phyloP scores from a whole-genome alignment of 78 protist species.

The Tieghemostelium lacteum region DNA sequence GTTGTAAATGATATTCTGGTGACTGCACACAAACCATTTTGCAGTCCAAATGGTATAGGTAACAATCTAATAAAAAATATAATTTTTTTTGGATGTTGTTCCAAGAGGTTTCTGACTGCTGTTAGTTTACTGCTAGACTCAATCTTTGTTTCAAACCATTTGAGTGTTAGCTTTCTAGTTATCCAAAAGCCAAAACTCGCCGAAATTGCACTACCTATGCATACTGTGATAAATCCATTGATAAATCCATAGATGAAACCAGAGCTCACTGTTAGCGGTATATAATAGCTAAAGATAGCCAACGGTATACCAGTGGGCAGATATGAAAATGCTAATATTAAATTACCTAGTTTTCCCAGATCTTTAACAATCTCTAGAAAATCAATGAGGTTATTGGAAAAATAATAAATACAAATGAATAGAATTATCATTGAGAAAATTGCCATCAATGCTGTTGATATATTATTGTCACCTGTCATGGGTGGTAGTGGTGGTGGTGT shows the following conservation, averaged over 20 bases:
- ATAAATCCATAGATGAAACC: conserved; percentile 69
- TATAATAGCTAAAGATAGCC: conserved; percentile 63
- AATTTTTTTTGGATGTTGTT: conserved; percentile 58
- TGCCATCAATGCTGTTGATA: conserved; percentile 11
- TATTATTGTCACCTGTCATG: neutral
- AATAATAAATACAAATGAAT: conserved; percentile 60
- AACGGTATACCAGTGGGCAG: conserved; percentile 73
- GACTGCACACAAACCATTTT: too few species aligned
- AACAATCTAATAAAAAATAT: conserved; percentile 42
- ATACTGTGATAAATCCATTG: conserved; percentile 22
- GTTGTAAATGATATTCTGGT: conserved; percentile 70
- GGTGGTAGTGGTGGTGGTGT: neutral
- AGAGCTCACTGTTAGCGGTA: conserved; percentile 42
- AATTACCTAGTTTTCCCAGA: conserved; percentile 38
- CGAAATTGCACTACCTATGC: conserved; percentile 52
- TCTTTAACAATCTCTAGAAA: conserved; percentile 66
- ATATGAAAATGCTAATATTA: conserved; percentile 42
- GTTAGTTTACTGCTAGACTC: conserved; percentile 64
- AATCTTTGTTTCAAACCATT: conserved; percentile 60
- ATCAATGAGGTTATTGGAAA: conserved; percentile 48
- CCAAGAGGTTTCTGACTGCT: conserved; percentile 28
- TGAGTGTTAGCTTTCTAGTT: conserved; percentile 19
- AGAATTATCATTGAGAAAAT: conserved; percentile 11
- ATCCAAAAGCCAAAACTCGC: conserved; percentile 67
- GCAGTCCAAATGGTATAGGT: conserved; percentile 72